Percentiles rank a stretch among this genome's conserved stretches.
phyloP scores from a whole-genome alignment of 352 stramenopile genomes.

The Phytophthora pluvialis region DNA sequence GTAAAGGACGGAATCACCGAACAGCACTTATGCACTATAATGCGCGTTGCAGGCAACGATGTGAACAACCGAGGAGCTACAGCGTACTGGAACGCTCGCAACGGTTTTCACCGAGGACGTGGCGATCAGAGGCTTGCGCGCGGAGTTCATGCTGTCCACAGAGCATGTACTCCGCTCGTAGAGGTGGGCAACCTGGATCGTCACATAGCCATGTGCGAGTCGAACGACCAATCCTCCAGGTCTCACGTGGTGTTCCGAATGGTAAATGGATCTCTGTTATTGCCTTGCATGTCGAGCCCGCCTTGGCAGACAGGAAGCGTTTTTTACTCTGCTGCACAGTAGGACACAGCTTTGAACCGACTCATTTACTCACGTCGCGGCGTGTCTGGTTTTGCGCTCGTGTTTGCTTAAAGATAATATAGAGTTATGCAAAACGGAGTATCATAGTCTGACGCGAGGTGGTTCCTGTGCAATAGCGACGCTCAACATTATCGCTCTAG shows the following conservation, averaged over 20 bases:
- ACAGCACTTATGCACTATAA: too few species aligned
- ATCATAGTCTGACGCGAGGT: constrained; percentile 31
- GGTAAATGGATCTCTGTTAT: constrained; percentile 32
- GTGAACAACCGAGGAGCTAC: constrained; percentile 52
- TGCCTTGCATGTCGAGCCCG: constrained; percentile 15
- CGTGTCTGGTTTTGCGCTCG: constrained; percentile 17
- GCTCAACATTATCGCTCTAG: constrained; percentile 92
- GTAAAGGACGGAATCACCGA: too few species aligned
- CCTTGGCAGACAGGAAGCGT: constrained; percentile 26
- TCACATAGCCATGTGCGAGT: constrained; percentile 75
- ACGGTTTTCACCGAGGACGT: constrained; percentile 74
- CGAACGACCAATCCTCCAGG: constrained; percentile 82
- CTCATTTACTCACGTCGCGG: constrained; percentile 36
- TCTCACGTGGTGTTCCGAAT: constrained; percentile 83
- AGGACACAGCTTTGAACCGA: constrained; percentile 28
- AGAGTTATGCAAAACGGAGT: constrained; percentile 66
- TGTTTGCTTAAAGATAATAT: constrained; percentile 57
- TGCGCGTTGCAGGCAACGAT: too few species aligned
- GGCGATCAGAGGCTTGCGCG: constrained; percentile 82
- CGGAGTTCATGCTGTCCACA: constrained; percentile 79
- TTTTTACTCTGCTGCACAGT: constrained; percentile 28
- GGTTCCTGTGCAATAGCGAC: constrained; percentile 67
- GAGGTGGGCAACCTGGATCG: constrained; percentile 78
- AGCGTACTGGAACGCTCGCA: constrained; percentile 18
- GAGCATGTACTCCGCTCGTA: constrained; percentile 88